Conservation (phyloP, 345 rosid species). For the Lepidium africanum region DNA sequence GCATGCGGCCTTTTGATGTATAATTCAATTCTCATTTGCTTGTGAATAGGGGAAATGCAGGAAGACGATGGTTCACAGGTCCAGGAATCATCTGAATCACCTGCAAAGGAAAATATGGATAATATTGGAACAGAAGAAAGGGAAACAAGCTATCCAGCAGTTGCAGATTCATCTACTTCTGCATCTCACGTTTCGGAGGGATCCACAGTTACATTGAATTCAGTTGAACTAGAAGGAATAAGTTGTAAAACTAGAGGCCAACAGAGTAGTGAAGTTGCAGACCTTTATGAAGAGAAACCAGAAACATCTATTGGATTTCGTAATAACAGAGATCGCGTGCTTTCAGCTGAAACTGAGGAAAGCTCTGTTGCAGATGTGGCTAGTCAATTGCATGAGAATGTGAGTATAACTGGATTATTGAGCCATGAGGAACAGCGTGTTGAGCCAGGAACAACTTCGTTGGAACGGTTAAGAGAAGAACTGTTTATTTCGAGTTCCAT, state of each 20-base stretch:
- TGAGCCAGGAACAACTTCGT: conserved; percentile 24
- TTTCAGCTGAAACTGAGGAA: conserved; percentile 22
- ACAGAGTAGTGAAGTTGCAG: conserved; percentile 6
- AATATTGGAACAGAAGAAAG: conserved; percentile 21
- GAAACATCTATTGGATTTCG: conserved; percentile 15
- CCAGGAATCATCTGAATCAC: conserved; percentile 32
- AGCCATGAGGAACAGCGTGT: conserved; percentile 33
- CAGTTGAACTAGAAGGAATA: conserved; percentile 25
- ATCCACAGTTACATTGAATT: conserved; percentile 22
- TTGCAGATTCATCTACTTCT: conserved; percentile 18
- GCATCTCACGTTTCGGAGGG: conserved; percentile 24
- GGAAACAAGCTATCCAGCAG: conserved; percentile 26
- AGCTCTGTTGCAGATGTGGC: conserved; percentile 20
- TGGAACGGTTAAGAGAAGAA: conserved; percentile 57
- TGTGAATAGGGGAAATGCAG: conserved; percentile 96
- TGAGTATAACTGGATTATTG: conserved; percentile 26
- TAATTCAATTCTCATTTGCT: conserved; percentile 70
- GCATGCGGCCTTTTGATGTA: conserved; percentile 31
- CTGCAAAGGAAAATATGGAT: conserved; percentile 17
- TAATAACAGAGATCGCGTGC: conserved; percentile 11
- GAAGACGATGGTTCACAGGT: conserved; percentile 51
- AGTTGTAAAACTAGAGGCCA: conserved; percentile 13
- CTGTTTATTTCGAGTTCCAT: conserved; percentile 40
- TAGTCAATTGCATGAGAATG: conserved; percentile 31
- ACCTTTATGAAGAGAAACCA: conserved; percentile 17